phyloP scores from a whole-genome alignment of 805 yeast genomes.

The Lipomyces lipofer region DNA sequence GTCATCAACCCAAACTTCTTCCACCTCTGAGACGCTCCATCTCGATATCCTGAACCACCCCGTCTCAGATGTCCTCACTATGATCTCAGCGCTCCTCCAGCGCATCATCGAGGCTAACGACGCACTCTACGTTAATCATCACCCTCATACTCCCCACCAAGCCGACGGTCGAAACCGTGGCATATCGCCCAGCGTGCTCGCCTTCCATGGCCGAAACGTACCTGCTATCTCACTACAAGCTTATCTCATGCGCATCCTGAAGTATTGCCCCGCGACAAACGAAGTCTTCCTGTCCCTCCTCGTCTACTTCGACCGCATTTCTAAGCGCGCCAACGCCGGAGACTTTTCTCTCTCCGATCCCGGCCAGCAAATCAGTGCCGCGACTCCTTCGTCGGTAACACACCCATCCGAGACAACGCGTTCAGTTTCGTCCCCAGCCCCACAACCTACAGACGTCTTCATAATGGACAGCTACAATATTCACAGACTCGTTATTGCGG shows the following conservation, averaged over 20 bases:
- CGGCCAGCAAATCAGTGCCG: not conserved
- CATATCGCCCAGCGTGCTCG: constrained; percentile 49
- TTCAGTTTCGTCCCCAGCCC: constrained; percentile 42
- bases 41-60: constrained; percentile 81
- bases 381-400: not conserved
- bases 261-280: constrained; percentile 98
- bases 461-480: constrained; percentile 96
- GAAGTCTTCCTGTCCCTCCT: constrained; percentile 88
- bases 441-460: constrained; percentile 48
- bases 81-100: constrained; percentile 82
- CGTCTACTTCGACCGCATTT: constrained; percentile 92
- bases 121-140: constrained; percentile 57
- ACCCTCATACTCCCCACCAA: constrained; percentile 23
- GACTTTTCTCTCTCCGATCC: constrained; percentile 6
- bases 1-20: constrained; percentile 9
- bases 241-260: constrained; percentile 83
- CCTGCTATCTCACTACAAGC: constrained; percentile 94
- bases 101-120: constrained; percentile 91
- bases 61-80: constrained; percentile 72
- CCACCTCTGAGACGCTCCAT: constrained; percentile 39
- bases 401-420: constrained; percentile 9
- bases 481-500: constrained; percentile 89
- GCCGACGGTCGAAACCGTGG: constrained; percentile 11
- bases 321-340: constrained; percentile 68
- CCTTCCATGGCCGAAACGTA: constrained; percentile 93